Evolutionary conservation across 1,139 yeast species (phyloP), one percentile per base, ranked within the genome.

Genomic region (Yamadazyma dushanensis): DNA sequence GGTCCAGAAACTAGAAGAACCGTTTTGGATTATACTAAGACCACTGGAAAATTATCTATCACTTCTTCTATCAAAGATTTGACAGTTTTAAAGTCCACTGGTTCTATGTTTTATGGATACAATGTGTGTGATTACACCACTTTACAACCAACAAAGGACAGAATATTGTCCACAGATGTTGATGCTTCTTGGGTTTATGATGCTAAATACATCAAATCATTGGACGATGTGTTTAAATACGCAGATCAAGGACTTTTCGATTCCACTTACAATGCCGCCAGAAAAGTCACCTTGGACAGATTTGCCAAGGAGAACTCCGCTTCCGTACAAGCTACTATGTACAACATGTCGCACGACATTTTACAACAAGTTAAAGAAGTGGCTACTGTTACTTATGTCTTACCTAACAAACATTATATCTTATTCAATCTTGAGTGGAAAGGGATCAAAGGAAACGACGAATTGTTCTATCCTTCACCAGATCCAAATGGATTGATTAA

Each of bases 281-380:
- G 89, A 54, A 70, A 69, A 35, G 72, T 77, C 48, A 88, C 96
- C 3, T 72, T 89, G 51, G 84, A 80, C 39, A 72, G 76, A 43
- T 89, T 89, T 62, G 96, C 96, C 16, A 61, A 73, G 36, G 96
- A 89, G 61, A 80, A 86, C 62, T 86, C 96, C 8, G 78, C 96
- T 14, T 83, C 95, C 13, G 97, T 89, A 34, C 97, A 89, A 68
- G 96, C 95, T 29, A 89, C 96, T 43, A 88, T 88, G 96, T 89
- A 79, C 73, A 86, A 88, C 71, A 89, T 89, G 92, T 74, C 87
- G 26, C 72, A 77, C 43, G 79, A 78, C 46, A 87, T 89, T 47
- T 74, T 89, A 56, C 70, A 66, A 36, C 57, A 54, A 35, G 82
- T 77, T 40, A 70, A 80, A 5, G 71, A 70, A 43, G 70, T 89